Evolutionary conservation across 2,329 filamentous ascomycete species (phyloP).

Genomic region (Fusarium aywerte): DNA sequence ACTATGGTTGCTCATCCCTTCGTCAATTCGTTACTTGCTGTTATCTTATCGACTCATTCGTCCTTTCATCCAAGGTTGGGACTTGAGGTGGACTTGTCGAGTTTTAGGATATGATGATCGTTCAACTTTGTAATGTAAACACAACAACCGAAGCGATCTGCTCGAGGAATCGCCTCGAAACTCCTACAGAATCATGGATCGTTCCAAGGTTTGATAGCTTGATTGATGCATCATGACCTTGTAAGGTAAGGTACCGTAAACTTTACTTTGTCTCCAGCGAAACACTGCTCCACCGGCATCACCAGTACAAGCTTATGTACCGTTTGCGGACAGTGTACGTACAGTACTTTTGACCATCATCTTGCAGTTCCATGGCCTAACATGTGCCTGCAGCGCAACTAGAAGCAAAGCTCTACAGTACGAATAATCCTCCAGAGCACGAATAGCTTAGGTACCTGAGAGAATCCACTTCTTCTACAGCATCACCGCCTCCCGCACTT

Average conservation of each 20-base stretch:
- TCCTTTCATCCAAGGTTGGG: background rate
- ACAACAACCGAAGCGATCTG: constrained; percentile 14
- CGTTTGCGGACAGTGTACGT: constrained; percentile 18
- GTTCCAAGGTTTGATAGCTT: constrained; percentile 26
- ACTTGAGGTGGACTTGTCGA: constrained; percentile 3
- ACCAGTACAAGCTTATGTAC: constrained; percentile 13
- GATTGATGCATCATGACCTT: constrained; percentile 28
- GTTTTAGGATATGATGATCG: constrained; percentile 4
- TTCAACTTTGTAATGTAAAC: background rate
- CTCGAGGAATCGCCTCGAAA: constrained; percentile 24
- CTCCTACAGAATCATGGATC: constrained; percentile 24
- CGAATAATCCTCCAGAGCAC: constrained; percentile 26
- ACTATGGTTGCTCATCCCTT: constrained; percentile 18
- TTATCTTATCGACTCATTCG: constrained; percentile 28
- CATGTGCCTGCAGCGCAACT: background rate
- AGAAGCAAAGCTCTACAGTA: constrained; percentile 15
- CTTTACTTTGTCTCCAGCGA: constrained; percentile 31
- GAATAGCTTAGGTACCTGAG: constrained; percentile 12
- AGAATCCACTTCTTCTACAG: constrained; percentile 31
- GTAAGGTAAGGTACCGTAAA: constrained; percentile 29
- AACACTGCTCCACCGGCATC: constrained; percentile 27
- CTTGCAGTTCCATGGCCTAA: background rate
- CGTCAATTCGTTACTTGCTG: constrained; percentile 20
- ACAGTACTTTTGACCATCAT: constrained; percentile 7
- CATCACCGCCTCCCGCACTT: constrained; percentile 38